These are phyloP conservation scores for Solanum bulbocastanum DNA, from an alignment of 257 asterid species.

Conservation along the genomic window DNA sequence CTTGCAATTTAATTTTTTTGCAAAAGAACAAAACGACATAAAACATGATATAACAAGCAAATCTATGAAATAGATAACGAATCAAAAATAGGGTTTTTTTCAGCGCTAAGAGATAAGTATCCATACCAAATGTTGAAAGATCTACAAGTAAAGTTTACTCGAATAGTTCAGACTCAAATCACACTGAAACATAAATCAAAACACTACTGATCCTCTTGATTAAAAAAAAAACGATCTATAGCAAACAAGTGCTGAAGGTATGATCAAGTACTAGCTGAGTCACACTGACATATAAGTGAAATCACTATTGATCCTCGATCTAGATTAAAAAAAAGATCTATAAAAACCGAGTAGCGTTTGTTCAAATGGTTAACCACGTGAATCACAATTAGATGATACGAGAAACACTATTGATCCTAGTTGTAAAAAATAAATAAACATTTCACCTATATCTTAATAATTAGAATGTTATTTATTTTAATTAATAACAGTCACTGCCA, in stretches of 20 bases:
- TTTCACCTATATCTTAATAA: not conserved
- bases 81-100: not conserved
- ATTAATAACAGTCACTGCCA: not conserved
- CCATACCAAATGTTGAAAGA: not conserved
- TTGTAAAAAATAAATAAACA: not conserved
- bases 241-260: too few relatives aligned
- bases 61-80: slow-evolving; percentile 7
- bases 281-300: too few relatives aligned
- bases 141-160: not conserved
- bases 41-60: slow-evolving; percentile 30
- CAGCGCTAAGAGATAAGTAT: not conserved
- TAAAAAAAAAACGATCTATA: too few relatives aligned
- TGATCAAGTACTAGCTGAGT: too few relatives aligned
- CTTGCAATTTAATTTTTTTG: slow-evolving; percentile 18
- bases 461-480: not conserved
- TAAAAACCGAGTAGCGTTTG: too few relatives aligned
- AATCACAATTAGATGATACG: too few relatives aligned
- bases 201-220: too few relatives aligned
- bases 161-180: too few relatives aligned
- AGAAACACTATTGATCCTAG: not conserved
- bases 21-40: slow-evolving; percentile 18
- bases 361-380: too few relatives aligned
- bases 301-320: too few relatives aligned
- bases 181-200: too few relatives aligned
- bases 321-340: too few relatives aligned